Percentiles rank a stretch among this genome's conserved stretches.
Evolutionary conservation across 345 rosid species (phyloP).

Genomic region (Physaria fendleri): DNA sequence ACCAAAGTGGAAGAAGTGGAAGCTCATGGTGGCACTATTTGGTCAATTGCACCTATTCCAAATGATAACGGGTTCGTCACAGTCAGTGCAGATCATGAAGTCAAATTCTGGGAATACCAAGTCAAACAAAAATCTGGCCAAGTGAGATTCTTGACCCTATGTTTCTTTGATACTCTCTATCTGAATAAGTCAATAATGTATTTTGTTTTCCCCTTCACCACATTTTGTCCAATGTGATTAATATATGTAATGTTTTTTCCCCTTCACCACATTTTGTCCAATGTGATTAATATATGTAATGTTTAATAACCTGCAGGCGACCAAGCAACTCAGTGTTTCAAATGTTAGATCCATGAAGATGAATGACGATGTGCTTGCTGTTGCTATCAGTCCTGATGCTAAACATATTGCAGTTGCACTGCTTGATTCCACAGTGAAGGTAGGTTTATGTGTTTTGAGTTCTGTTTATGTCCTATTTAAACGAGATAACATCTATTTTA

Average conservation of each 20-base stretch:
- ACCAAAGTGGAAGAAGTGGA: conserved; percentile 61
- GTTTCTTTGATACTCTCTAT: not conserved
- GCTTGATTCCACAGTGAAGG: conserved; percentile 94
- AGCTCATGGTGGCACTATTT: conserved; percentile 85
- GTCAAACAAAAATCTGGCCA: conserved; percentile 61
- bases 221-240: no score
- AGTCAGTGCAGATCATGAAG: conserved; percentile 91
- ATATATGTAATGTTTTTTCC: not conserved
- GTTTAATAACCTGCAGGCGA: conserved; percentile 40
- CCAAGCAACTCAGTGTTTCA: conserved; percentile 55
- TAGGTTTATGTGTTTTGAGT: conserved; percentile 15
- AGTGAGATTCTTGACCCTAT: conserved; percentile 32
- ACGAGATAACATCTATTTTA: not conserved
- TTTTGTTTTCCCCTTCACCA: no score
- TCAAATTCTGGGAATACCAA: conserved; percentile 89
- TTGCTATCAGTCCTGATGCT: conserved; percentile 84
- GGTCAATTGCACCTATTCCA: conserved; percentile 69
- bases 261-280: no score
- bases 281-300: no score
- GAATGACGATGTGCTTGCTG: conserved; percentile 88
- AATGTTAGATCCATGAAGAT: conserved; percentile 76
- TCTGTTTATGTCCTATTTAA: not conserved
- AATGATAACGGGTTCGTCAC: conserved; percentile 80
- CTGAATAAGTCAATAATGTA: not conserved
- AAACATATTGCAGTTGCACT: conserved; percentile 90